Evolutionary conservation across 2,329 filamentous ascomycete species (phyloP).

Genomic region (Chalara sp.): DNA sequence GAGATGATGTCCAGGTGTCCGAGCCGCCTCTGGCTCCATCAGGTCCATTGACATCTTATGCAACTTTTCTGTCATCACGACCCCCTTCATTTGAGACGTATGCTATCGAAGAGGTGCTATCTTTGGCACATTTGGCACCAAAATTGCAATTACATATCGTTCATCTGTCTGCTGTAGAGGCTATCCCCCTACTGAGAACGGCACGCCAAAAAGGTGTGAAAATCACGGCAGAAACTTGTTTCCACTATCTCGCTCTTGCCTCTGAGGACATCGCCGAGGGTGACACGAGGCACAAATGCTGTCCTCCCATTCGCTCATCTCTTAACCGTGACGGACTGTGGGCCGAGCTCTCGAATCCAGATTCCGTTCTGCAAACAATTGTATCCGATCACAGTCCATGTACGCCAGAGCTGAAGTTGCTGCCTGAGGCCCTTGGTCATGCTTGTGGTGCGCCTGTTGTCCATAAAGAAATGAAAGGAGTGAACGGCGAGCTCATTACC

Average conservation of each 20-base stretch:
- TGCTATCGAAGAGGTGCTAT: constrained; percentile 80
- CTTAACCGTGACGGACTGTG: constrained; percentile 61
- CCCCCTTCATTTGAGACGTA: constrained; percentile 87
- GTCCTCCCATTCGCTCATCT: constrained; percentile 61
- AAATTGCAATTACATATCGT: constrained; percentile 83
- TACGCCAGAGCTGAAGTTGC: constrained; percentile 86
- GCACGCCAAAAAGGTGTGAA: constrained; percentile 57
- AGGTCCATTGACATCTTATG: constrained; percentile 71
- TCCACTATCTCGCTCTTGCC: constrained; percentile 65
- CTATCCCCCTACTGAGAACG: constrained; percentile 57
- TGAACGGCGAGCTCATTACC: constrained; percentile 18
- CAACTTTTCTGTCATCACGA: constrained; percentile 85
- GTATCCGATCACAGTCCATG: constrained; percentile 96
- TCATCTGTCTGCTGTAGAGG: constrained; percentile 62
- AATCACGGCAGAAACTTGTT: constrained; percentile 71
- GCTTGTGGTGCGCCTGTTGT: constrained; percentile 22
- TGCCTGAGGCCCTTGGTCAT: constrained; percentile 56
- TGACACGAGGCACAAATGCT: constrained; percentile 69
- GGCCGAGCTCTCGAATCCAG: constrained; percentile 64
- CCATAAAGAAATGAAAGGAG: constrained; percentile 13
- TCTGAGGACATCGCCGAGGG: constrained; percentile 60
- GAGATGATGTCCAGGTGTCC: constrained; percentile 67
- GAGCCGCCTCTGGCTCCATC: constrained; percentile 62
- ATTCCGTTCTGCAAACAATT: constrained; percentile 83
- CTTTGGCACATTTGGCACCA: constrained; percentile 72